Evolutionary conservation across 1,284 basidiomycete genomes (phyloP), one percentile per base, ranked within the genome.

Genomic region (Ganoderma leucocontextum): DNA sequence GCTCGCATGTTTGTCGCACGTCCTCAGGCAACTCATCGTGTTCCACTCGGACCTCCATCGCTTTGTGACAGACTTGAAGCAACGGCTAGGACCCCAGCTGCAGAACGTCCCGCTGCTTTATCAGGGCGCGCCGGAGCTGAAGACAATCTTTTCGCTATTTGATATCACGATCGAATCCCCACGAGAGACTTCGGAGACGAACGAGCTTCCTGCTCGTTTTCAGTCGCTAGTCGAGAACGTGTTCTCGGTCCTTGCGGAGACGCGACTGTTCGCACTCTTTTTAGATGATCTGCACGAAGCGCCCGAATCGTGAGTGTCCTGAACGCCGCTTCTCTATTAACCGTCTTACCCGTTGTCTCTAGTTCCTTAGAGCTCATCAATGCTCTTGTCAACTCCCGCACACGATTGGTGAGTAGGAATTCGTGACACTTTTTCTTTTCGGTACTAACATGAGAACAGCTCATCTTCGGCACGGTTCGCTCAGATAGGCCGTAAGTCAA

Each of bases 221-320:
- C 89, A 91, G 73, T 86, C 85, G 17, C 78, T 92, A 44, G 87
- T 91, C 3, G 89, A 90, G 77, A 88, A 86, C 73, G 89, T 91
- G 42, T 91, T 92, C 70, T 80, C 85, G 4, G 87, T 91, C 19
- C 85, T 92, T 47, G 86, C 90, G 1, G 89, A 91, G 74, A 91
- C 88, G 3, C 82, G 89, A 39, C 77, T 90, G 41, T 88, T 91
- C 72, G 89, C 89, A 0, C 77, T 92, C 58, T 91, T 91, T 73
- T 80, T 92, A 60, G 91, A 92, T 75, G 90, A 92, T 76, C 77
- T 92, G 15, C 91, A 92, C 71, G 90, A 91, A 74, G 90, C 91
- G 9, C 88, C 91, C 73, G 86, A 89, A 69, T 89, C 89, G 86
- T 91, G 69, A 76, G 83, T 82, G n/a, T 15, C 49, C 10, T 22